Conservation (phyloP, 2,329 filamentous ascomycete genomes). For the Penicillium occitanis region DNA sequence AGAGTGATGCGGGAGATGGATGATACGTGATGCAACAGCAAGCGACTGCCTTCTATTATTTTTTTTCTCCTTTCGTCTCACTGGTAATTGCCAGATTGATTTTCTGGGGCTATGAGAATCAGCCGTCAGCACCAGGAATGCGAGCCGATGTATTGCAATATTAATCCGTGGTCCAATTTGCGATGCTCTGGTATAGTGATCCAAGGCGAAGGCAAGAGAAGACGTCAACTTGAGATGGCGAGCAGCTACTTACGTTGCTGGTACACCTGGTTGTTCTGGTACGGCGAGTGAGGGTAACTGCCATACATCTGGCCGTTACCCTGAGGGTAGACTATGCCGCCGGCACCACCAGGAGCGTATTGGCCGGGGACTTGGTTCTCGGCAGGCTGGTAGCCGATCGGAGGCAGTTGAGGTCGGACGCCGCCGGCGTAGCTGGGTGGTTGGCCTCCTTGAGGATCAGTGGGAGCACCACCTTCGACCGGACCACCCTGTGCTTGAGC, state of each 20-base stretch:
- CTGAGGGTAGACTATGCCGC: conserved; percentile 49
- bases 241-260: conserved; percentile 50
- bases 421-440: conserved; percentile 49
- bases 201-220: conserved; percentile 22
- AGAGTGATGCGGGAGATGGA: background rate
- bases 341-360: conserved; percentile 61
- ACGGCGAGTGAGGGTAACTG: conserved; percentile 53
- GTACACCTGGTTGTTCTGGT: conserved; percentile 53
- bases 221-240: conserved; percentile 21
- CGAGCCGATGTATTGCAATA: conserved; percentile 23
- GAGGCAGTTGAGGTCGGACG: conserved; percentile 67
- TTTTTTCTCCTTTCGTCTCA: conserved; percentile 20
- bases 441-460: conserved; percentile 50
- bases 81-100: conserved; percentile 32
- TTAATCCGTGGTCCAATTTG: conserved; percentile 22
- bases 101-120: conserved; percentile 30
- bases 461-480: conserved; percentile 49
- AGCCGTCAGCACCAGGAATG: conserved; percentile 30
- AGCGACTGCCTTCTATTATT: conserved; percentile 2
- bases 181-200: conserved; percentile 22
- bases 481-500: conserved; percentile 51
- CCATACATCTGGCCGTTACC: conserved; percentile 52
- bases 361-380: conserved; percentile 57
- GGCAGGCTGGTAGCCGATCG: conserved; percentile 68
- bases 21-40: conserved; percentile 2